Base-by-base conservation (phyloP, 345 rosid species). In the Lumnitzera littorea region DNA sequence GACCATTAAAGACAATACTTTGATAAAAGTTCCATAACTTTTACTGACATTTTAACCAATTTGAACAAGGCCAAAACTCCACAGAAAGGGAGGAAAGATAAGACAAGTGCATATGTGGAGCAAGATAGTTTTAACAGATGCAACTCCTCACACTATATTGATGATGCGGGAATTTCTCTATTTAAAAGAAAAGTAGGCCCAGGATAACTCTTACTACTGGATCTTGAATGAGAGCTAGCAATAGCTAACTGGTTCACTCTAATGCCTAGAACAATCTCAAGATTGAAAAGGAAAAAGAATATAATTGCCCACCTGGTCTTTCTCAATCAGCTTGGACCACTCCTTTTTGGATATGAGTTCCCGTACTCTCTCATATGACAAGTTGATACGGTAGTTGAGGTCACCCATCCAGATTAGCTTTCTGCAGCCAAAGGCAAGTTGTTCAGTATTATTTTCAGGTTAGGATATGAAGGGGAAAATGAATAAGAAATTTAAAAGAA, bases 381-480 rank as follows among this genome's bases (percentile, higher is more conserved):
- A 58, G 71, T 83, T 89, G 68, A 92, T 79, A 15, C 99, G 83
- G 67, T 89, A 92, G 71, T 92, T 92, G 66, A 92, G 77, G 76
- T 92, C 99, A 20, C 99, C 99, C 57, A 92, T 69, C 99, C 97
- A 94, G 46, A 94, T 77, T 53, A 94, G 76, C 78, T 78, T 75
- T 54, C 99, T 94, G 90, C 78, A 78, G 56, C 23, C 11, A 69
- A 60, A 13, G 60, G 46, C 60, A 31, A 29, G 11, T 56, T 24
- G 15, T 13, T 50, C n/a, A 20, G 41, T 52, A 16, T 46, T 25
- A 60, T 20, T 60, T 48, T 52, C 23, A 27, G 65, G 11, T 23
- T 41, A 62, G 20, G 52, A 13, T 48, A 48, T 48, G 43, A 9
- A 9, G 14, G 47, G 24, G 58, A 46, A 29, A 13, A 17, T 12